Percentiles rank a stretch among this genome's conserved stretches.
Conservation (phyloP, 2,329 filamentous ascomycete species). For the Fusarium napiforme region DNA sequence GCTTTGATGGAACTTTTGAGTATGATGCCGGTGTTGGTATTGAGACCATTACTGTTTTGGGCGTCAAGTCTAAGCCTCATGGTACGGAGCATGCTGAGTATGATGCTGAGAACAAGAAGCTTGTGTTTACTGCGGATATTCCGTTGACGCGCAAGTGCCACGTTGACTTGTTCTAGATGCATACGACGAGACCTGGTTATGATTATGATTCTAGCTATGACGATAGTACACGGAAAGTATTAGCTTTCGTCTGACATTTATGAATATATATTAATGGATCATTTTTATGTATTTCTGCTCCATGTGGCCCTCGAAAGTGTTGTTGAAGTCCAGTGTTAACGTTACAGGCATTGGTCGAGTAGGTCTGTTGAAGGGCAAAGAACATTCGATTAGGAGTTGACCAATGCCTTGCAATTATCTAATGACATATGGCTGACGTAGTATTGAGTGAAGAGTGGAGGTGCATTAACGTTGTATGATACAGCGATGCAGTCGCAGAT, state of each 20-base stretch:
- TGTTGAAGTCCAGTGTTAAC: not conserved
- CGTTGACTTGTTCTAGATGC: not conserved
- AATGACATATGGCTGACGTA: not conserved
- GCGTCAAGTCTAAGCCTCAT: constrained; percentile 39
- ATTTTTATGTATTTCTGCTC: not conserved
- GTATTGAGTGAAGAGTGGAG: no score
- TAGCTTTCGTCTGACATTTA: not conserved
- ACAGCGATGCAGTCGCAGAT: not conserved
- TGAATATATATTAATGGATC: not conserved
- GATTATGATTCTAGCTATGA: not conserved
- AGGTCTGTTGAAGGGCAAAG: not conserved
- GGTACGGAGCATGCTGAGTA: constrained; percentile 30
- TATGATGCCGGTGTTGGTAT: constrained; percentile 60
- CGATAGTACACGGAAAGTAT: not conserved
- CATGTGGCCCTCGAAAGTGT: no score
- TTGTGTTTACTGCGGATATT: constrained; percentile 34
- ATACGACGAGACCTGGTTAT: not conserved
- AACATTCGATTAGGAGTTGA: not conserved
- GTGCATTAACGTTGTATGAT: not conserved
- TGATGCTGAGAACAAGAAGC: constrained; percentile 39
- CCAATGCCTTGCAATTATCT: no score
- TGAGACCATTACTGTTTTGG: constrained; percentile 61
- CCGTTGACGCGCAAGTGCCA: constrained; percentile 33
- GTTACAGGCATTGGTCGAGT: not conserved
- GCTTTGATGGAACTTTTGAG: constrained; percentile 63